phyloP scores from a whole-genome alignment of 768 basidiomycete genomes.

The Russula abietina region DNA sequence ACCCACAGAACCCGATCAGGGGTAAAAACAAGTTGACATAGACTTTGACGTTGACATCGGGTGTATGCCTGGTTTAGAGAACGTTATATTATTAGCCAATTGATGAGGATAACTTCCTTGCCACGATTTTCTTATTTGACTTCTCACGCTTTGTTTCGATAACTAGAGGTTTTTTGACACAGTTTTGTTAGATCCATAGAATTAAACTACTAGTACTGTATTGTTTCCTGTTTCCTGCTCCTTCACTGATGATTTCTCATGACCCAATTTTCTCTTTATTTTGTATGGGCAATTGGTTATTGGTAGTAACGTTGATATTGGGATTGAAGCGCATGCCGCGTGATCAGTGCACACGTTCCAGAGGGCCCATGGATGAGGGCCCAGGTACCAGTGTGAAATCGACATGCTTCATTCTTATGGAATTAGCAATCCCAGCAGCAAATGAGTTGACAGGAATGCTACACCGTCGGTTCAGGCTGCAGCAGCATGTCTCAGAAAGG shows the following conservation, averaged over 20 bases:
- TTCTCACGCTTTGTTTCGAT: not conserved
- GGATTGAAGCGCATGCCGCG: too few relatives aligned
- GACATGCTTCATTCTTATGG: too few relatives aligned
- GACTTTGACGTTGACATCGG: not conserved
- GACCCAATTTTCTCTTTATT: not conserved
- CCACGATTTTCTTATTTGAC: not conserved
- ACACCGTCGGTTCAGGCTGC: too few relatives aligned
- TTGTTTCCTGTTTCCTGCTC: too few relatives aligned
- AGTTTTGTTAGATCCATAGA: not conserved
- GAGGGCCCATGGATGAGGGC: too few relatives aligned
- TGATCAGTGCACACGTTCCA: too few relatives aligned
- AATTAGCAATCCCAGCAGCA: too few relatives aligned
- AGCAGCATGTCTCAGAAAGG: too few relatives aligned
- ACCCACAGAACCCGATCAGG: not conserved
- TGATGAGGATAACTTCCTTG: not conserved
- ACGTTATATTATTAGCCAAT: not conserved
- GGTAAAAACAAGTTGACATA: not conserved
- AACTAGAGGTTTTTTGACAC: not conserved
- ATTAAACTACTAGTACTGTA: not conserved
- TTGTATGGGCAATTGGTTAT: too few relatives aligned
- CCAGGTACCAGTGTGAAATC: too few relatives aligned
- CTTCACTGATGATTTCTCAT: not conserved
- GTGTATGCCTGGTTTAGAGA: not conserved
- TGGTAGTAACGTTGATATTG: too few relatives aligned
- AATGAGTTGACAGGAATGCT: too few relatives aligned